Evolutionary conservation across 768 basidiomycete genomes (phyloP), one percentile per base, ranked within the genome.

Genomic region (Rhizopogon vinicolor): DNA sequence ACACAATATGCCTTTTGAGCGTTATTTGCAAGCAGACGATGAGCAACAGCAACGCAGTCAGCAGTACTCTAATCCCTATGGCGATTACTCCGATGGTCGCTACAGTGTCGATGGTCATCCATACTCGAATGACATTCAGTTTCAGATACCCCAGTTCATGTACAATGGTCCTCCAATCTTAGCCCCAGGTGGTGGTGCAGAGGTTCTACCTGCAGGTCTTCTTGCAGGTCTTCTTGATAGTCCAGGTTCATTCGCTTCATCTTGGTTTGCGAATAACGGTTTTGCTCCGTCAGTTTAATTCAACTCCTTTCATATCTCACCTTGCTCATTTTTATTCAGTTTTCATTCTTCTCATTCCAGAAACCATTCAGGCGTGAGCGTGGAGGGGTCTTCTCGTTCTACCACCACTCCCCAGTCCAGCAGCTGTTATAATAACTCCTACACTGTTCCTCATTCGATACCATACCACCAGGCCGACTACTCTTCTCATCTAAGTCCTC

Each of bases 161-260:
- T 73, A 81, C 62, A 69, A 69, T 57, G 78, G 78, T 3, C 74
- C 79, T 0, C 85, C 88, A 28, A 77, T 79, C 1, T 76, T 90
- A 19, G 85, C 85, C 1, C 82, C 78, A 2, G 87, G 87, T 19
- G 88, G 87, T 22, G 87, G 89, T 37, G 87, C 85, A 9, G 89
- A 90, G 68, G 82, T 86, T 13, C 65, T 89, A n/a, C 81, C 85
- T 10, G 70, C 72, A 3, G 76, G 76, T 40, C 68, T 78, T 55
- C 61, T 66, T 10, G 70, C 72, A 3, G 76, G 76, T 40, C 68
- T 78, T 55, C 61, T 66, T 19, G 65, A 60, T 44, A 60, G 51
- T 19, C 51, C 66, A 16, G 60, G 43, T 66, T 66, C 64, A 9
- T 51, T 68, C 18, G 68, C 73, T 39, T 69, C 76, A 7, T 62